Percentiles rank a stretch among this genome's conserved stretches.
phyloP scores from a whole-genome alignment of 441 rosid genomes.

The Populus trichocarpa region DNA sequence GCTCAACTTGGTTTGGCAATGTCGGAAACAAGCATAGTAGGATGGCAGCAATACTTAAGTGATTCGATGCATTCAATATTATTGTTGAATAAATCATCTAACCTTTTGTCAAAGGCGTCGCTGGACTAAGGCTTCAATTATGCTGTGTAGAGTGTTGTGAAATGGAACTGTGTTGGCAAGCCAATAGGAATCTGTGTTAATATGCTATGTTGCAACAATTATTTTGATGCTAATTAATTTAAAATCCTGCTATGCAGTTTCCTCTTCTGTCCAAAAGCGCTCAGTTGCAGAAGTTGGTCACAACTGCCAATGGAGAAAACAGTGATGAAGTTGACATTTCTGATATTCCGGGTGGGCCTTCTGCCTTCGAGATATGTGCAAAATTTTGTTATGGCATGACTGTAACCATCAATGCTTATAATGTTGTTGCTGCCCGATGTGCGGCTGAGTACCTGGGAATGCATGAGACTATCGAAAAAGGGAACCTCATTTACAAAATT shows the following conservation, averaged over 20 bases:
- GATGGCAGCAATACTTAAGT: neutral
- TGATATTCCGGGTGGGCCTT: slow-evolving; percentile 69
- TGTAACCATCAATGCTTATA: too few relatives aligned
- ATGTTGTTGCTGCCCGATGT: slow-evolving; percentile 17
- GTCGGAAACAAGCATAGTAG: neutral
- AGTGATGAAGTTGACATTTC: slow-evolving; percentile 52
- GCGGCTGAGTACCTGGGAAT: slow-evolving; percentile 80
- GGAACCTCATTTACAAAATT: slow-evolving; percentile 69
- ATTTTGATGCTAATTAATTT: slow-evolving; percentile 13
- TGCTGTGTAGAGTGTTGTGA: neutral
- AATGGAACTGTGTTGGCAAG: neutral
- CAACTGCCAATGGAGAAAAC: slow-evolving; percentile 39
- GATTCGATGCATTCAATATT: neutral
- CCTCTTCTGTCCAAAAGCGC: slow-evolving; percentile 79
- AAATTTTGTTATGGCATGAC: too few relatives aligned
- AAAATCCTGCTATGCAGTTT: slow-evolving; percentile 42
- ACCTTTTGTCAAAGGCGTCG: neutral
- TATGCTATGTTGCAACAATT: neutral
- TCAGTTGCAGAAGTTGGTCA: slow-evolving; percentile 55
- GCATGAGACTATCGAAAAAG: slow-evolving; percentile 74
- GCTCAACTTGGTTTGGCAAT: neutral
- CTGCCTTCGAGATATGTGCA: slow-evolving; percentile 53
- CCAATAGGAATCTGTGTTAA: neutral
- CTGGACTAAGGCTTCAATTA: neutral
- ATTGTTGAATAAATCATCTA: neutral